Percentiles rank a stretch among this genome's conserved stretches.
These are phyloP conservation scores for Penicillium paneum DNA, from an alignment of 2,329 filamentous ascomycete species.

Conservation along the genomic window DNA sequence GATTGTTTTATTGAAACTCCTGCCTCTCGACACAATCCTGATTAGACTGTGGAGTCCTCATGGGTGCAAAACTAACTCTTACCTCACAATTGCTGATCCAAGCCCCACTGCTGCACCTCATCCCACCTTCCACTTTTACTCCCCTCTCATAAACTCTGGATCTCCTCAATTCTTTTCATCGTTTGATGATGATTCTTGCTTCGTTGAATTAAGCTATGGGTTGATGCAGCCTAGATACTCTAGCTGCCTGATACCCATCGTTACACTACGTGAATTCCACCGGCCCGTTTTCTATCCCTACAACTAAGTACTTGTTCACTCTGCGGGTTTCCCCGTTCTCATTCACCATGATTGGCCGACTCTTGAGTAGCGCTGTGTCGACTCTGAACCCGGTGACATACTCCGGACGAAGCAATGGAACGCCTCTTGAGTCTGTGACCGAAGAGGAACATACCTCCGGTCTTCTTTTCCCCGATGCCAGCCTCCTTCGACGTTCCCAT, in stretches of 20 bases:
- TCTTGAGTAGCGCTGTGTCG: constrained; percentile 44
- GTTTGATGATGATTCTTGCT: constrained; percentile 28
- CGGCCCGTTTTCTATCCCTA: constrained; percentile 15
- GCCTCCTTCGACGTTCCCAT: constrained; percentile 41
- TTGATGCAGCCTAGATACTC: constrained; percentile 31
- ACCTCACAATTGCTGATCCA: constrained; percentile 16
- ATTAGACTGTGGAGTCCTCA: constrained; percentile 15
- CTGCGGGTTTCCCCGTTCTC: constrained; percentile 12
- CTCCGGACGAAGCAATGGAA: constrained; percentile 34
- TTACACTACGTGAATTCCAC: constrained; percentile 18
- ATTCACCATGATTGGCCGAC: constrained; percentile 42
- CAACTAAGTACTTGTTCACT: constrained; percentile 10
- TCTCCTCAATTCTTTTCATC: constrained; percentile 11
- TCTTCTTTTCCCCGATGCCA: constrained; percentile 47
- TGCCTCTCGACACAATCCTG: background rate
- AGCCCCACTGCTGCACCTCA: constrained; percentile 24
- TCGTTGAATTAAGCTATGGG: constrained; percentile 33
- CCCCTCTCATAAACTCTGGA: constrained; percentile 9
- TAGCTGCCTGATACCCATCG: constrained; percentile 31
- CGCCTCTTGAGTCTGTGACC: constrained; percentile 47
- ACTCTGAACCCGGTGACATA: constrained; percentile 44
- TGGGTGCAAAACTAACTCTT: constrained; percentile 10
- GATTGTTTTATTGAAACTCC: constrained; percentile 12
- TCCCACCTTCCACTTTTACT: constrained; percentile 21
- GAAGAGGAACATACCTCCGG: constrained; percentile 50